Percentiles rank a stretch among this genome's conserved stretches.
Evolutionary conservation across 2,329 filamentous ascomycete species (phyloP).

Genomic region (Pseudocercospora cruenta): DNA sequence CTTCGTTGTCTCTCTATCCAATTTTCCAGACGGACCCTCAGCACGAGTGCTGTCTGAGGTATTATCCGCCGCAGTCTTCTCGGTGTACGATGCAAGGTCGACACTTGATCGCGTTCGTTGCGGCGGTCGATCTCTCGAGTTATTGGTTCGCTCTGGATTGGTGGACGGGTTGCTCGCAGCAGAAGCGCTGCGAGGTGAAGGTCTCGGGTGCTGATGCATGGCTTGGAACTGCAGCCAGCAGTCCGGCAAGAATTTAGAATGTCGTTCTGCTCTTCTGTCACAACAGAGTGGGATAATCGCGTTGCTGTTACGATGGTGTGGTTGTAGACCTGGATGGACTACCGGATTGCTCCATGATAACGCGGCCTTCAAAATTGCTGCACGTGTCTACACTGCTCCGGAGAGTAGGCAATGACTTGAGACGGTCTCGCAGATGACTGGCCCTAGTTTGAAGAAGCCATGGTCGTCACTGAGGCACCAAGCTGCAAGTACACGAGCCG

Average conservation of each 20-base stretch:
- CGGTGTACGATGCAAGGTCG: constrained; percentile 54
- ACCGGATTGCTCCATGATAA: constrained; percentile 31
- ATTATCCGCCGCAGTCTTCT: constrained; percentile 53
- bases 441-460: constrained; percentile 23
- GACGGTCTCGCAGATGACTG: constrained; percentile 23
- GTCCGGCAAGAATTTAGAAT: not conserved
- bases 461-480: constrained; percentile 26
- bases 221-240: constrained; percentile 13
- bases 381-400: constrained; percentile 11
- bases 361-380: constrained; percentile 22
- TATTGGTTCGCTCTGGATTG: constrained; percentile 71
- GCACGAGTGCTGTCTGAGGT: constrained; percentile 39
- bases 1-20: constrained; percentile 73
- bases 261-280: not conserved
- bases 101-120: constrained; percentile 59
- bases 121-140: constrained; percentile 65
- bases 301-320: constrained; percentile 23
- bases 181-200: constrained; percentile 71
- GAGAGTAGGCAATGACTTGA: constrained; percentile 5
- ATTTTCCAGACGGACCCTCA: constrained; percentile 44
- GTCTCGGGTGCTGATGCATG: constrained; percentile 91
- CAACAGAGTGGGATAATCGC: constrained; percentile 3
- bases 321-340: constrained; percentile 20
- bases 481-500: constrained; percentile 26
- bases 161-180: constrained; percentile 73